Percentiles rank a stretch among this genome's conserved stretches.
Conservation (phyloP, 2,329 filamentous ascomycete genomes). For the Berkeleyomyces basicola region DNA sequence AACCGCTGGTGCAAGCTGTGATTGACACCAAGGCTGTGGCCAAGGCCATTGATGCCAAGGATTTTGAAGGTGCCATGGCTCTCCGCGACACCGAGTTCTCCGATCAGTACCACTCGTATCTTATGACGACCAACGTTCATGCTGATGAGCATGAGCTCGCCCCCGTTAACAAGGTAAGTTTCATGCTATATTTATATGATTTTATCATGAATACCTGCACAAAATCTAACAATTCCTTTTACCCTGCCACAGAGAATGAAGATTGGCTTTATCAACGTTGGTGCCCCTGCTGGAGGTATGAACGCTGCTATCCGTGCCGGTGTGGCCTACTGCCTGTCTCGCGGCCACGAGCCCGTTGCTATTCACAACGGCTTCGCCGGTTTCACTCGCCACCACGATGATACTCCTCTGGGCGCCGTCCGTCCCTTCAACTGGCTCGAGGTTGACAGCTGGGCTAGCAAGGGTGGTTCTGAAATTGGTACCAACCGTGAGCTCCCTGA, state of each 20-base stretch:
- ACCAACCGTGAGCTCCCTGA: constrained; percentile 87
- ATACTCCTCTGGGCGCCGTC: constrained; percentile 67
- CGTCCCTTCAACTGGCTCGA: constrained; percentile 83
- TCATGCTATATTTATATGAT: not conserved
- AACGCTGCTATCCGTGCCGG: constrained; percentile 89
- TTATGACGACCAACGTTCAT: constrained; percentile 74
- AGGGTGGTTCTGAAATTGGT: constrained; percentile 92
- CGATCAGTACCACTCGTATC: constrained; percentile 80
- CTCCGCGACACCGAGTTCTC: constrained; percentile 85
- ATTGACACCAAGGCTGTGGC: constrained; percentile 71
- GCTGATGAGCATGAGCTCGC: constrained; percentile 46
- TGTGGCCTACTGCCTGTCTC: constrained; percentile 78
- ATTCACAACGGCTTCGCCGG: constrained; percentile 97
- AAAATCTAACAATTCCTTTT: not conserved
- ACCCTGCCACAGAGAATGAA: constrained; percentile 50
- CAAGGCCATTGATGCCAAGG: constrained; percentile 62
- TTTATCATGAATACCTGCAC: not conserved
- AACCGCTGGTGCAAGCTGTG: constrained; percentile 79
- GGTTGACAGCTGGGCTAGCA: constrained; percentile 87
- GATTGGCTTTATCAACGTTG: constrained; percentile 92
- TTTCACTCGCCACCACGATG: constrained; percentile 74
- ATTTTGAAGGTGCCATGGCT: constrained; percentile 76
- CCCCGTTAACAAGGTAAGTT: constrained; percentile 50
- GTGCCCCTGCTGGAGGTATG: constrained; percentile 93
- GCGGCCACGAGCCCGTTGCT: constrained; percentile 82